A percentile compares a stretch with the other conserved stretches of the same genome.
These are phyloP conservation scores for Podaxis carcinomalis DNA, from an alignment of 768 basidiomycete genomes.

Conservation along the genomic window DNA sequence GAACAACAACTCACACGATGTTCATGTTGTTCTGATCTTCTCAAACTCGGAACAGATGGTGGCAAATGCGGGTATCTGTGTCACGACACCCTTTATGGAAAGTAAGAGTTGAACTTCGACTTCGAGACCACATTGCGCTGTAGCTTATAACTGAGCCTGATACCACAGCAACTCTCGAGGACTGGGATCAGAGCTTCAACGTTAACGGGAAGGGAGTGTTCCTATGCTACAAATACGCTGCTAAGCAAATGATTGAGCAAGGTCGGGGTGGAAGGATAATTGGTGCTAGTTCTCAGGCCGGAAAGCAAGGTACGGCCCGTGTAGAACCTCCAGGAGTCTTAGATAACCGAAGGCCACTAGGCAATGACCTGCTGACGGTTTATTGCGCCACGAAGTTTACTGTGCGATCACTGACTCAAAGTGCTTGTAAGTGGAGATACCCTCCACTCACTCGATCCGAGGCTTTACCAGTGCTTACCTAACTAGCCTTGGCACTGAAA, in stretches of 20 bases:
- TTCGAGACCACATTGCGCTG: not conserved
- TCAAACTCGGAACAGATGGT: constrained; percentile 28
- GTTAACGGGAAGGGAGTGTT: constrained; percentile 34
- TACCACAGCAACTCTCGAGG: constrained; percentile 17
- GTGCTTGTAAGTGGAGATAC: constrained; percentile 17
- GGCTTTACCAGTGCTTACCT: no score
- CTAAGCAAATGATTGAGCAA: constrained; percentile 38
- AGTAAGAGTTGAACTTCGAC: constrained; percentile 5
- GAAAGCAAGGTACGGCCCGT: constrained; percentile 30
- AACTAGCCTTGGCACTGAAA: constrained; percentile 18
- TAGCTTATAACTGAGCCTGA: no score
- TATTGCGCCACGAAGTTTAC: constrained; percentile 40
- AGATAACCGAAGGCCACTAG: not conserved
- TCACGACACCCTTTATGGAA: constrained; percentile 8
- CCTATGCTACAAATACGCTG: constrained; percentile 38
- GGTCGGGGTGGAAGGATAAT: constrained; percentile 41
- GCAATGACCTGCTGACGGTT: not conserved
- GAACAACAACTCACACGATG: not conserved
- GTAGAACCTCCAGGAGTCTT: not conserved
- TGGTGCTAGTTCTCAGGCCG: constrained; percentile 36
- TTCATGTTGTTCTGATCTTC: not conserved
- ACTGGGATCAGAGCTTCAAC: constrained; percentile 26
- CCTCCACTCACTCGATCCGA: not conserved
- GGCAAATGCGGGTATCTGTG: constrained; percentile 37
- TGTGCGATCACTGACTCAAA: constrained; percentile 35